Percentiles rank a stretch among this genome's conserved stretches.
phyloP scores from a whole-genome alignment of 1,284 basidiomycete species.

The Phellopilus nigrolimitatus region DNA sequence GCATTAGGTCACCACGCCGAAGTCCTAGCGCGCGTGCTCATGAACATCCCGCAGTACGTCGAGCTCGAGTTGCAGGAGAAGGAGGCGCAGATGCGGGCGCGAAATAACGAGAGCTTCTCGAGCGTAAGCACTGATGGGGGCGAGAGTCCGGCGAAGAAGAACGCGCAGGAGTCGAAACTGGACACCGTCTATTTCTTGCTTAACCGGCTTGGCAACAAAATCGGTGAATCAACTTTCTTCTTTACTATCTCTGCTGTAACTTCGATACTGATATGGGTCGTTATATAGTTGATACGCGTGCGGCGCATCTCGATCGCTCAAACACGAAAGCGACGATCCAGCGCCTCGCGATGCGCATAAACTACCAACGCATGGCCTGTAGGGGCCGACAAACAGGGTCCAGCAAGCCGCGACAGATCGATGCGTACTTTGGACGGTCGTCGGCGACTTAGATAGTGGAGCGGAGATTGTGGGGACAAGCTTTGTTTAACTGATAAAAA shows the following conservation, averaged over 20 bases:
- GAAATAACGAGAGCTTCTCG: constrained; percentile 13
- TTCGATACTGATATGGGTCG: not conserved
- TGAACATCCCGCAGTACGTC: constrained; percentile 53
- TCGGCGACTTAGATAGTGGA: no score
- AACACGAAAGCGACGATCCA: constrained; percentile 62
- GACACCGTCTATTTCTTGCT: constrained; percentile 43
- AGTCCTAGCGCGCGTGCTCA: constrained; percentile 51
- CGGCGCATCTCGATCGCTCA: constrained; percentile 67
- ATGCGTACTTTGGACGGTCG: no score
- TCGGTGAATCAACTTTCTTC: constrained; percentile 41
- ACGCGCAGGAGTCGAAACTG: constrained; percentile 34
- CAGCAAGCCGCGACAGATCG: no score
- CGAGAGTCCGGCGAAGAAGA: constrained; percentile 28
- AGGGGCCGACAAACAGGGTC: no score
- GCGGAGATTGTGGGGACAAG: no score
- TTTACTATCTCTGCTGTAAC: not conserved
- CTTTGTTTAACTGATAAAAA: no score
- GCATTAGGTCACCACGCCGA: constrained; percentile 48
- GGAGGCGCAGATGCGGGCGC: constrained; percentile 19
- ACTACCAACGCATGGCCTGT: constrained; percentile 47
- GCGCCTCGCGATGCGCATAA: constrained; percentile 53
- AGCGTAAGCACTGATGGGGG: not conserved
- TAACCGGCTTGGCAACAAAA: constrained; percentile 53
- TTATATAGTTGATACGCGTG: constrained; percentile 58
- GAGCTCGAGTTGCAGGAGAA: constrained; percentile 37